Evolutionary conservation across 192 early-diverging fungal genomes (phyloP), one percentile per base, ranked within the genome.

Genomic region (Coemansia sp.): DNA sequence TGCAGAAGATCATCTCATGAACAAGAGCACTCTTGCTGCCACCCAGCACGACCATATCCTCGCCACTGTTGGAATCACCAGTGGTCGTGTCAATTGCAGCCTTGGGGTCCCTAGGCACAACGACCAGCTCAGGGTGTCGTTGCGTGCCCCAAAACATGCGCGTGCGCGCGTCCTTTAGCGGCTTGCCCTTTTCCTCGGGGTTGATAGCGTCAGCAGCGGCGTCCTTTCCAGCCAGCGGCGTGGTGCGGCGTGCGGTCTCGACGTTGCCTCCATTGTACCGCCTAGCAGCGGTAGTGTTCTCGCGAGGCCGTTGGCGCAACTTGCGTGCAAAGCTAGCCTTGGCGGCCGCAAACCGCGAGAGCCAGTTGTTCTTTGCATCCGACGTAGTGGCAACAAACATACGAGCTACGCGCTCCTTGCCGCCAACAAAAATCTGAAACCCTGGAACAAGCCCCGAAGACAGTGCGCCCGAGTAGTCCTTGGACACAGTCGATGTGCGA

Each of bases 1-100:
- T 87, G 63, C 75, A 52, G 49, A 87, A 84, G 12, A 92, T 53
- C 61, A 91, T 69, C 64, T 92, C 89, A 50, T 89, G 87, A 30
- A 90, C 84, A 11, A 90, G 70, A 2, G 87, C 86, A 32, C 78
- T 85, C 18, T 70, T 69, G 65, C 78, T 78, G 55, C 84, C 84
- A 39, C 61, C 87, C 56, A 73, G 65, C 59, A 80, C 86, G 55
- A 65, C 74, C 49, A 49, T 53, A 10, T 68, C 53, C 13, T 40
- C 32, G 4, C 9, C 37, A 15, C 35, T 35, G 5, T 24, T n/a
- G 34, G 18, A 18, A 4, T 40, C 39, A 1, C 30, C 20, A 32
- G 34, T 6, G 0, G 41, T 60, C 10, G 58, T 13, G 7, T 37
- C 58, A 13, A 38, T 8, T 0, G 53, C 2, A 22, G 29, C 22